Base-by-base conservation (phyloP, 1,284 basidiomycete genomes). In the Rugosomyces carneus region DNA sequence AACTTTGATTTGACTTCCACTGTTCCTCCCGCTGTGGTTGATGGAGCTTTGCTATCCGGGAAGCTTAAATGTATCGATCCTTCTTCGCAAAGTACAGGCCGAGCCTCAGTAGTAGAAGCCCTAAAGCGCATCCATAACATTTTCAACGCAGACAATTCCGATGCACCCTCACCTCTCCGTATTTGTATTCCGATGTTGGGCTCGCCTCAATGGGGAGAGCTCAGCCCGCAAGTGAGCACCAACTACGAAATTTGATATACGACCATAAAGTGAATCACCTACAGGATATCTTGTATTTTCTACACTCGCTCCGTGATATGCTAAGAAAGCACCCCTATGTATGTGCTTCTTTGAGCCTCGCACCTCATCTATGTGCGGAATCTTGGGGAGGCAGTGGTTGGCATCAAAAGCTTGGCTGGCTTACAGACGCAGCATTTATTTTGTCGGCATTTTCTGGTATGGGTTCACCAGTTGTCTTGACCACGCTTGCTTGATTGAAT, bases 391-490 rank as follows among this genome's bases (percentile, higher is more conserved):
- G 76, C 13, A 56, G 69, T 24, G 84, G 80, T 1, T 90, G 89
- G 84, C 63, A 81, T 13, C 75, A 84, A 44, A 84, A 84, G 58
- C 63, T 94, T n/a, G 77, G 84, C 6, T 92, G 89, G 87, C 61
- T 81, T 21, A 76, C 80, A 2, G 91, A 95, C 63, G 82, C 78
- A 6, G 76, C 81, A 32, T 71, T 95, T 40, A 81, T 80, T 35
- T 69, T 96, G 52, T 70, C 77, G 31, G 85, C 90, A 15, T 94
- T 94, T 61, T 80, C 86, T 43, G 81, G 90, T 90, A 63, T 50
- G 80, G 68, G 39, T 50, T 29, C 24, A 13, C 41, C 23, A 48
- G 31, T 43, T 15, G 13, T 21, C 19, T 15, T 40, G 29, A 31
- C 16, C 43, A 27, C n/a, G 18, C 35, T 23, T 6, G 5, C 4